These are phyloP conservation scores for Cupressus sempervirens DNA, from an alignment of 75 land plant species.

Conservation along the genomic window DNA sequence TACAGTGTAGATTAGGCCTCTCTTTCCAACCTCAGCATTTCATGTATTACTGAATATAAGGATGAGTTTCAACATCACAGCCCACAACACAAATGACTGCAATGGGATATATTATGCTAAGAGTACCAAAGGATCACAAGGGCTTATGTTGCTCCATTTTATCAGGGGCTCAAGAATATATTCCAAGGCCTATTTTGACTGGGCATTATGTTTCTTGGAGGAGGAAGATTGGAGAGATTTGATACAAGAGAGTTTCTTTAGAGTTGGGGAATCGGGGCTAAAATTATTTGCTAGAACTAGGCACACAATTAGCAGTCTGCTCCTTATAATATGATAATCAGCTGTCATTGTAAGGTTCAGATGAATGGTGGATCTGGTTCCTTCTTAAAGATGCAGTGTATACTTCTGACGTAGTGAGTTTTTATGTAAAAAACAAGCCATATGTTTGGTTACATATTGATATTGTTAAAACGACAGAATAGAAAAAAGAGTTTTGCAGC, in stretches of 20 bases:
- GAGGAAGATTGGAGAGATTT: not conserved
- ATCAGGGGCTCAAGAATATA: constrained; percentile 60
- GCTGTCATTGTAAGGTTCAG: not conserved
- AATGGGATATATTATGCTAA: constrained; percentile 64
- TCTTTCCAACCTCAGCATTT: constrained; percentile 24
- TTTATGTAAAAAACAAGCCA: too few relatives aligned
- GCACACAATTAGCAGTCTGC: not conserved
- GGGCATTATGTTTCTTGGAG: not conserved
- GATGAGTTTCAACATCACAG: constrained; percentile 38
- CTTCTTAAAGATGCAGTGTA: not conserved
- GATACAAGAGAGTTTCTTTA: not conserved
- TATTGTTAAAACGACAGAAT: too few relatives aligned
- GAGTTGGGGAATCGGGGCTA: not conserved
- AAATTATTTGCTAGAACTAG: not conserved
- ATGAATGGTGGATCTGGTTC: not conserved
- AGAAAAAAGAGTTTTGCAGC: too few relatives aligned
- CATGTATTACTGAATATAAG: constrained; percentile 31
- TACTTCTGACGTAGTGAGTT: not conserved
- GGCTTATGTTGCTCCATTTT: constrained; percentile 27
- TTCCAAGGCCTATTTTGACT: not conserved
- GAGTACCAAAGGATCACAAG: constrained; percentile 34
- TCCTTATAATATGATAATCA: not conserved
- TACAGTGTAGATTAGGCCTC: constrained; percentile 39
- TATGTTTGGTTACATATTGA: too few relatives aligned
- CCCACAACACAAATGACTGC: constrained; percentile 59